These are phyloP conservation scores for Fraxinus xanthoxyloides DNA, from an alignment of 305 asterid genomes.

Conservation along the genomic window DNA sequence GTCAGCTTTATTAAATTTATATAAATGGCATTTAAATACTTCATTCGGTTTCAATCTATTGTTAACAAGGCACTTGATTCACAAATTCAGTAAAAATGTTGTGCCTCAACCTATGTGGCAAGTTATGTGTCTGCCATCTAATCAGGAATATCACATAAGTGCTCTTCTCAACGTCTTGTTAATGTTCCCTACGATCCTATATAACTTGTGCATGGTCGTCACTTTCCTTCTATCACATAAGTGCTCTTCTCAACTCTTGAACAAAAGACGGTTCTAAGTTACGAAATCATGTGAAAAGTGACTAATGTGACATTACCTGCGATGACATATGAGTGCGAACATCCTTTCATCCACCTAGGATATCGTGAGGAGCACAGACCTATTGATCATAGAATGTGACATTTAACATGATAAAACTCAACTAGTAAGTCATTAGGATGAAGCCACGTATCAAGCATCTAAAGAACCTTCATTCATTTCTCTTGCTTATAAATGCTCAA, in stretches of 20 bases:
- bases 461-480: too few species aligned
- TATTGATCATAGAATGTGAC: background rate
- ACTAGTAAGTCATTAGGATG: too few species aligned
- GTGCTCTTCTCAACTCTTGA: background rate
- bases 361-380: too few species aligned
- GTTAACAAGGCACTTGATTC: background rate
- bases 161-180: background rate
- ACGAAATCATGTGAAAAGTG: background rate
- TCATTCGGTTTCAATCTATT: background rate
- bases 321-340: background rate
- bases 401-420: too few species aligned
- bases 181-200: background rate
- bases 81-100: background rate
- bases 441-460: background rate
- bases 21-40: background rate
- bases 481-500: background rate
- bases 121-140: background rate
- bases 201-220: background rate
- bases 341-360: background rate
- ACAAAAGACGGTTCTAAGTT: background rate
- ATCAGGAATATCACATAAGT: background rate
- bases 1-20: background rate
- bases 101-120: background rate
- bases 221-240: too few species aligned
- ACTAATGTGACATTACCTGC: background rate